Percentiles rank a stretch among this genome's conserved stretches.
Evolutionary conservation across 1,284 basidiomycete genomes (phyloP).

Genomic region (Kwoniella shivajii): DNA sequence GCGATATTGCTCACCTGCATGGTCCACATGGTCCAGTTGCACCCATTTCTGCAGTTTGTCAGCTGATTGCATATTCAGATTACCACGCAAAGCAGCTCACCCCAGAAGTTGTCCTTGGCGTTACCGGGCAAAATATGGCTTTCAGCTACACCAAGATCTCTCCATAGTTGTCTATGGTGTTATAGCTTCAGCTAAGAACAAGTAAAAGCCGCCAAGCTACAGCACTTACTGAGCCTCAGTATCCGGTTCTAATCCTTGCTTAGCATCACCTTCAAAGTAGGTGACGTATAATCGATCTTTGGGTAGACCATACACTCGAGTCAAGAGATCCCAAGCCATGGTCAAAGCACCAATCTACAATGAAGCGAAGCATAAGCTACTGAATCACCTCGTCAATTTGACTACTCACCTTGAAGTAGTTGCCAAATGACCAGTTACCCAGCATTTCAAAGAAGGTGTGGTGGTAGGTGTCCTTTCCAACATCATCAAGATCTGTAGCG

Average conservation of each 20-base stretch:
- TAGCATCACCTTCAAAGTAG: conserved; percentile 92
- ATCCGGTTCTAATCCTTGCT: conserved; percentile 85
- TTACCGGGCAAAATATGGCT: conserved; percentile 91
- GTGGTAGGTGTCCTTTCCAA: conserved; percentile 80
- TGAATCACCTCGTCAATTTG: neutral
- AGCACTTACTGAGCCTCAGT: conserved; percentile 66
- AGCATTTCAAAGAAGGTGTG: conserved; percentile 99
- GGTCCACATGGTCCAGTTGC: conserved; percentile 96
- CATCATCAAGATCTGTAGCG: conserved; percentile 85
- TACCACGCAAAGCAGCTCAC: conserved; percentile 57
- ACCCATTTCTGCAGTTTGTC: conserved; percentile 78
- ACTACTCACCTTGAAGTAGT: conserved; percentile 88
- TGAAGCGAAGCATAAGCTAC: conserved; percentile 9
- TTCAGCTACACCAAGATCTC: conserved; percentile 80
- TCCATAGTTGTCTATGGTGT: conserved; percentile 69
- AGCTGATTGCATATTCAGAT: conserved; percentile 2
- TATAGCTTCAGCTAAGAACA: neutral
- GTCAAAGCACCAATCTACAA: conserved; percentile 82
- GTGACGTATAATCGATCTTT: conserved; percentile 93
- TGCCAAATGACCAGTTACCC: conserved; percentile 99
- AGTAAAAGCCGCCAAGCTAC: neutral
- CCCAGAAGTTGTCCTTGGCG: conserved; percentile 99
- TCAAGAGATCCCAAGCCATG: conserved; percentile 94
- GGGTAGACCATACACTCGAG: conserved; percentile 78
- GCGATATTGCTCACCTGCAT: conserved; percentile 66